phyloP scores from a whole-genome alignment of 2,329 filamentous ascomycete species.

The Hymenoscyphus infarciens region DNA sequence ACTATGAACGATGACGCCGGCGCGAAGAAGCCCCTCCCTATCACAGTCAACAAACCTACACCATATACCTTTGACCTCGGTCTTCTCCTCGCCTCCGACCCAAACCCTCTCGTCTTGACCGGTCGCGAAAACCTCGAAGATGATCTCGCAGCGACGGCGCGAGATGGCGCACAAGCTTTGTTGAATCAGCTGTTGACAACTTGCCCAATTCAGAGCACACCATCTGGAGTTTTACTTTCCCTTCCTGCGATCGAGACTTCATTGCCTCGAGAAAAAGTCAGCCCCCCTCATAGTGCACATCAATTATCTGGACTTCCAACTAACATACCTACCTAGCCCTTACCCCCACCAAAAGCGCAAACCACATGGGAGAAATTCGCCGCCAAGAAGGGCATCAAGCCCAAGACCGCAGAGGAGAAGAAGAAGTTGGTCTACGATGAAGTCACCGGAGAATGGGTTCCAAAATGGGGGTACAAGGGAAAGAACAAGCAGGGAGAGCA shows the following conservation, averaged over 20 bases:
- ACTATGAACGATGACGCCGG: constrained; percentile 9
- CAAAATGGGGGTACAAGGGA: constrained; percentile 92
- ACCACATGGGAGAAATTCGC: constrained; percentile 98
- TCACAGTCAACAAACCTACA: constrained; percentile 74
- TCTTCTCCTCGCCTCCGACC: constrained; percentile 79
- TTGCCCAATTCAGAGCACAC: constrained; percentile 70
- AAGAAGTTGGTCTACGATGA: constrained; percentile 83
- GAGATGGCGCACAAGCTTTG: constrained; percentile 86
- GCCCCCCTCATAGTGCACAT: background rate
- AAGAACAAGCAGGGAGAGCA: constrained; percentile 79
- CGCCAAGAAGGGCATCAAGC: constrained; percentile 92
- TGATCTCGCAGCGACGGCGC: constrained; percentile 68
- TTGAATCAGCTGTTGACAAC: constrained; percentile 93
- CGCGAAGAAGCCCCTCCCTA: constrained; percentile 42
- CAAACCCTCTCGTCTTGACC: constrained; percentile 70
- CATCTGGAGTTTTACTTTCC: constrained; percentile 69
- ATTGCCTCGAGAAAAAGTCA: constrained; percentile 79
- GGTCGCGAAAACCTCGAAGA: constrained; percentile 53
- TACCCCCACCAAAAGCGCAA: constrained; percentile 74
- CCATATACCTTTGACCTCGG: constrained; percentile 92
- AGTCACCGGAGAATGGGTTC: constrained; percentile 79
- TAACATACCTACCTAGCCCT: constrained; percentile 44
- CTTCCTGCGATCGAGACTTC: constrained; percentile 68
- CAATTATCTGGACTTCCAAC: constrained; percentile 4
- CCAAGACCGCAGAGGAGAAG: constrained; percentile 74